Conservation (phyloP, 345 rosid species). For the Arabidopsis arenosa region DNA sequence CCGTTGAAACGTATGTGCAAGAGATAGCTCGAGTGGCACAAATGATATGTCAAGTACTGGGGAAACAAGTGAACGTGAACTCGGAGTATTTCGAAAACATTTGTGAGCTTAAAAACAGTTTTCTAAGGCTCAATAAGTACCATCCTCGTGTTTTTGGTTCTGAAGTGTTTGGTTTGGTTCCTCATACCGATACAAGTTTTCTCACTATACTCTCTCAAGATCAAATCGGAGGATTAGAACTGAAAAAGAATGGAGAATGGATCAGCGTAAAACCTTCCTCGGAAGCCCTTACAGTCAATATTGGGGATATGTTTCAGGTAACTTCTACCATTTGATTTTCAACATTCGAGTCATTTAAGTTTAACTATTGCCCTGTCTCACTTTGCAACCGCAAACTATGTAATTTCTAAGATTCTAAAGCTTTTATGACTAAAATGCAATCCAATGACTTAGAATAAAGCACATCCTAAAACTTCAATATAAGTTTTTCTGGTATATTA, state of each 20-base stretch:
- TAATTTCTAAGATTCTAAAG: not conserved
- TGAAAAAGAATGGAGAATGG: conserved; percentile 68
- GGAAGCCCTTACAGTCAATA: conserved; percentile 61
- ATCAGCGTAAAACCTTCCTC: conserved; percentile 62
- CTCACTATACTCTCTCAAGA: conserved; percentile 70
- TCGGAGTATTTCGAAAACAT: conserved; percentile 55
- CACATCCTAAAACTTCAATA: not conserved
- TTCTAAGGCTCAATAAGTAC: conserved; percentile 73
- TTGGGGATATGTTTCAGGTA: conserved; percentile 88
- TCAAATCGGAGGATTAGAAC: conserved; percentile 68
- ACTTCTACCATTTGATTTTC: conserved; percentile 6
- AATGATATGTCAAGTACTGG: conserved; percentile 54
- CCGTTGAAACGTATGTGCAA: conserved; percentile 47
- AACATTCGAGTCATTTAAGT: not conserved
- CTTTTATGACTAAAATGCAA: not conserved
- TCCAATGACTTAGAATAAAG: not conserved
- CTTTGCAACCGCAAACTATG: not conserved
- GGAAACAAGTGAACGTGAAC: conserved; percentile 49
- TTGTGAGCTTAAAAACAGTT: conserved; percentile 48
- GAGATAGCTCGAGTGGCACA: conserved; percentile 51
- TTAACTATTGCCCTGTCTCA: not conserved
- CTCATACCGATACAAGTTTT: conserved; percentile 79
- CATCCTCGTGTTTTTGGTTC: conserved; percentile 65
- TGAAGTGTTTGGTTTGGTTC: conserved; percentile 64
- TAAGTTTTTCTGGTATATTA: not conserved